Percentiles rank a stretch among this genome's conserved stretches.
phyloP scores from a whole-genome alignment of 768 basidiomycete species.

The Melanogaster broomeanus region DNA sequence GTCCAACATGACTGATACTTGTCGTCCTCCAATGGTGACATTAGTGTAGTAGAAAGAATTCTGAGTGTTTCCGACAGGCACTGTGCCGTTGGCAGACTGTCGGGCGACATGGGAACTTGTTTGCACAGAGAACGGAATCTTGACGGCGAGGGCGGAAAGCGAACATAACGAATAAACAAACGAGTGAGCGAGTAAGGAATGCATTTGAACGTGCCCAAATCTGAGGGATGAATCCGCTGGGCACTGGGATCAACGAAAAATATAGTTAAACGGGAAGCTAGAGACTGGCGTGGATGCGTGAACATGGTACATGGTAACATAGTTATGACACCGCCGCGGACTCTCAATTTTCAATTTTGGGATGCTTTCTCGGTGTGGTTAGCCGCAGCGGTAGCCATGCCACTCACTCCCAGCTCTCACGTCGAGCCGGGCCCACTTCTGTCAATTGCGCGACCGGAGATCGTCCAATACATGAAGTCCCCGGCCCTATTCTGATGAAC shows the following conservation, averaged over 20 bases:
- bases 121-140: conserved; percentile 32
- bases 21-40: conserved; percentile 62
- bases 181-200: conserved; percentile 21
- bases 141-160: conserved; percentile 28
- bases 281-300: no score
- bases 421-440: conserved; percentile 8
- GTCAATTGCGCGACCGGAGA: conserved; percentile 28
- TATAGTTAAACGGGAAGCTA: no score
- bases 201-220: conserved; percentile 15
- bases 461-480: conserved; percentile 42
- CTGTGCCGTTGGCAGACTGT: conserved; percentile 23
- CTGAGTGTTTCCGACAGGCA: conserved; percentile 61
- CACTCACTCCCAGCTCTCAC: conserved; percentile 15
- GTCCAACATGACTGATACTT: conserved; percentile 66
- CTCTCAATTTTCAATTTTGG: no score
- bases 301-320: no score
- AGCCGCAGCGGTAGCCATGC: conserved; percentile 2
- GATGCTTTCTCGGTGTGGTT: conserved; percentile 10
- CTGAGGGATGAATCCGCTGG: background rate
- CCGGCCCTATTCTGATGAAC: conserved; percentile 51
- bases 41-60: conserved; percentile 76
- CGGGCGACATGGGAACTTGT: conserved; percentile 16
- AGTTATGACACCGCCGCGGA: no score
- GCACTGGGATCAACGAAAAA: no score
- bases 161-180: conserved; percentile 21